Evolutionary conservation across 495 filamentous ascomycete genomes (phyloP), one percentile per base, ranked within the genome.

Genomic region (Melanomma pulvis-pyrius): DNA sequence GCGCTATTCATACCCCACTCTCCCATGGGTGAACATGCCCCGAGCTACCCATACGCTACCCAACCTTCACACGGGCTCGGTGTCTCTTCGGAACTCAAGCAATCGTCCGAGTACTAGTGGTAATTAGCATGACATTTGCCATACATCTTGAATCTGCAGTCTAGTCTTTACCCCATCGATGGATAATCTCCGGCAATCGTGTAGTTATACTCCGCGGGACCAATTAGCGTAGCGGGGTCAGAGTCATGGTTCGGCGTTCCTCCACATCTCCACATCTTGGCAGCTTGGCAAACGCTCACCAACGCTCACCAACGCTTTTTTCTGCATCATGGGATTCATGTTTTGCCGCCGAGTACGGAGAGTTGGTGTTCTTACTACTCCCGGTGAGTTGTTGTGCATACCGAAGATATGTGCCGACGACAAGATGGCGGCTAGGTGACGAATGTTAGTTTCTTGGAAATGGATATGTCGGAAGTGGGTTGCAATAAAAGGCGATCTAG

Each of bases 201-300:
- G 6, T 6, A 13, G 6, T 36, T 13, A 36, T 36, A 36, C 32
- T 13, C 32, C 6, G 32, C 32, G 32, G 32, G 13, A 13, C 32
- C 32, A 36, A 36, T 36, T 6, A 13, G 6, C 6, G 13, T 36
- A 36, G 32, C 32, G 32, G 32, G 13, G 32, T n/a, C 6, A 13
- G 32, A 6, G 13, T 36, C 6, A 6, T 36, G 32, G 13, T 36
- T 13, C 6, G 49, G 24, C 12, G 19, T 52, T 28, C 49, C 49
- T 49, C 46, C 49, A 52, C 49, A 52, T 22, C 49, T 52, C 19
- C 49, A 52, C 49, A 52, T 26, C 49, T 24, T 52, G n/a, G 49
- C 49, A 52, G 6, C 49, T 52, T 22, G 49, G 49, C 49, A 52
- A 52, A 8, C 11, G n/a, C 7, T 13, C 13, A 36, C 32, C 32